Evolutionary conservation across 139 green algal genomes (phyloP), one percentile per base, ranked within the genome.

Genomic region (Ulvella scutata): DNA sequence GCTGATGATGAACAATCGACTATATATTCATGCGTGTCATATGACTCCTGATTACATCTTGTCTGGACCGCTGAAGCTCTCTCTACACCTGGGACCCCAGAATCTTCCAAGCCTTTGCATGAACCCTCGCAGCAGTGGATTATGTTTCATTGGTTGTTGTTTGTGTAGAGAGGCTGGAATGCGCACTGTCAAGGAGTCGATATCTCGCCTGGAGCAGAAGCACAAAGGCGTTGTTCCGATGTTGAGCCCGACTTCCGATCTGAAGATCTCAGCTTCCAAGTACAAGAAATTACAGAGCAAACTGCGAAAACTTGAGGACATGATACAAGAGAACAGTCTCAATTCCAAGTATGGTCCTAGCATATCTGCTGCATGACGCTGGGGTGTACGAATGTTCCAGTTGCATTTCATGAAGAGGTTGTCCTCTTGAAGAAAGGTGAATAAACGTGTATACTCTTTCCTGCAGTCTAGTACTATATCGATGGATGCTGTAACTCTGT

Each of bases 1-100:
- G n/a, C n/a, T n/a, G n/a, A n/a, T n/a, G 51, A 67, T 67, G 51
- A 67, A 67, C 33, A 26, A 67, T n/a, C 51, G 20, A 31, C 33
- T 36, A 26, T 59, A 36, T 67, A 67, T 67, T 67, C 51, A 67
- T 67, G 51, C 51, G 51, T 67, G 51, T 67, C 51, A 67, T 67
- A 67, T 67, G 51, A 67, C 51, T 67, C n/a, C 31, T 67, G 51
- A 67, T 67, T 67, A 31, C 20, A 67, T 34, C 33, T 29, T 67
- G 51, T 67, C 51, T 67, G 51, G 51, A 67, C 51, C 51, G 31
- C 51, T 67, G 51, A 67, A 26, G 51, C 51, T 67, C 13, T 29
- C 33, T 67, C 10, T 67, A 26, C 51, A 67, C 9, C 51, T 34
- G 10, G 51, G 13, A 59, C 40, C 40, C 13, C 40, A 59, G 13